Percentiles rank a stretch among this genome's conserved stretches.
Conservation (phyloP, 306 rosid species). For the Corylus americana region DNA sequence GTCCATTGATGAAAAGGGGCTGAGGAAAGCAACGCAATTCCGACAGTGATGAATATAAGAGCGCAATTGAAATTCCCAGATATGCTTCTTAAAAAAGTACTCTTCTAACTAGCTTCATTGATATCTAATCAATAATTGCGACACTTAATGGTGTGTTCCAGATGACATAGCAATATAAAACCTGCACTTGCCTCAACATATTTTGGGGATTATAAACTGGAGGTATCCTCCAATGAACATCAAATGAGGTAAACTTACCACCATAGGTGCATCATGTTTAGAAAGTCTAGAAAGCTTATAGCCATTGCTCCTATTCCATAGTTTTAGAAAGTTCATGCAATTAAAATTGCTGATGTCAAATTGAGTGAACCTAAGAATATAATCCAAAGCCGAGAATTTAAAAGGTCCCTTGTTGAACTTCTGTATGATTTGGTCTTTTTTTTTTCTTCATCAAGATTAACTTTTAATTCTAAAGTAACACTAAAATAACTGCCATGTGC, state of each 20-base stretch:
- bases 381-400: neutral
- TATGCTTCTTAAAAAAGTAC: constrained; percentile 1
- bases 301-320: neutral
- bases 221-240: neutral
- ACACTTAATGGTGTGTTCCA: neutral
- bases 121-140: neutral
- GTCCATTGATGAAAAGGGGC: neutral
- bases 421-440: neutral
- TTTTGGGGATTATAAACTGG: neutral
- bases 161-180: neutral
- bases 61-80: neutral
- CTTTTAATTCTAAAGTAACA: neutral
- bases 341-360: neutral
- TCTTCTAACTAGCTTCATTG: neutral
- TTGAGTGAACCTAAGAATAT: neutral
- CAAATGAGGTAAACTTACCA: neutral
- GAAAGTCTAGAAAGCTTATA: neutral
- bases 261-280: neutral
- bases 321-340: neutral
- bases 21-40: neutral
- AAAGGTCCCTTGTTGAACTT: neutral
- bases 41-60: neutral
- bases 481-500: neutral
- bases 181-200: neutral
- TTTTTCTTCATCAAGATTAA: neutral